Base-by-base conservation (phyloP, 371 early-diverging fungal genomes). In the Zychaea mexicana region DNA sequence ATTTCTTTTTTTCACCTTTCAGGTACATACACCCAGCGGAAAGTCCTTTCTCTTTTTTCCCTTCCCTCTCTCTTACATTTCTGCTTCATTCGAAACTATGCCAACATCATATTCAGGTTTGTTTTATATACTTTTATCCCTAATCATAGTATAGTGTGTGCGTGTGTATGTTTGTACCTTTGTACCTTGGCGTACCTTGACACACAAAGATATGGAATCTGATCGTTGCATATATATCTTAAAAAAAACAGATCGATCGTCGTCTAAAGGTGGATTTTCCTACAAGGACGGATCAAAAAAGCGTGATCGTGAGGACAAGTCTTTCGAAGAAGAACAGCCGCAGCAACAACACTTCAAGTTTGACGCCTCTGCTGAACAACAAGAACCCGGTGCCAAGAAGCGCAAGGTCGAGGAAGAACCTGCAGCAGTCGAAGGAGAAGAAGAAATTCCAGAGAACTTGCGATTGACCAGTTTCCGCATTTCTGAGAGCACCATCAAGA, bases 381-480 rank as follows among this genome's bases (percentile, higher is more conserved):
- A 74, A 69, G 58, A 69, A 72, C 61, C 68, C 70, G 30, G 66
- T 71, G 28, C 61, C 21, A 80, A 75, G 66, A 79, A 77, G 59
- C 76, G 72, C 32, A 76, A 84, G 61, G 69, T 46, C n/a, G 64
- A 54, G 15, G 62, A 57, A 39, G 57, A 64, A 42, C 21, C 19
- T 13, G 36, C 7, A 7, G 42, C 4, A 42, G 13, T n/a, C 27
- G 65, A 57, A 19, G 69, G 68, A 31, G 73, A 77, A 45, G 83
- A 88, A 12, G 81, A 81, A 17, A 71, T 89, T 26, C 85, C 93
- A 27, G 87, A 87, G 47, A 85, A 91, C 68, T 81, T 94, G 63
- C 81, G 81, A 6, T 68, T 95, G 36, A 76, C 79, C 60, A 77
- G 78, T 31, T 89, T 89, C 73, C 74, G 85, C 57, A 81, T 94